phyloP scores from a whole-genome alignment of 2,329 filamentous ascomycete genomes.

The Ascochyta rabiei region DNA sequence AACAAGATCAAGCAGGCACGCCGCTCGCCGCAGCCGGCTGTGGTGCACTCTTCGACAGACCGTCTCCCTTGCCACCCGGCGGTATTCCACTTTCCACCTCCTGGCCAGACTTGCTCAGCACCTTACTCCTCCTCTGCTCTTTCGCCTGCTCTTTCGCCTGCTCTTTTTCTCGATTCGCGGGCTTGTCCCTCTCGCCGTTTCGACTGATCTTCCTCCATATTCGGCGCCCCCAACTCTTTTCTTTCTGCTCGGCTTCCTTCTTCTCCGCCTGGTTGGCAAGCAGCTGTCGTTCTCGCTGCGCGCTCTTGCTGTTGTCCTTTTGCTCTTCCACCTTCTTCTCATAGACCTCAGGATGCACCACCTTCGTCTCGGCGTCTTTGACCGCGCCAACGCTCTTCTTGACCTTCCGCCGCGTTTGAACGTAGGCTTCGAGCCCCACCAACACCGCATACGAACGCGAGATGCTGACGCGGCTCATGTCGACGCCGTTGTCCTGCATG shows the following conservation, averaged over 20 bases:
- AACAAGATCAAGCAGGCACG: constrained; percentile 2
- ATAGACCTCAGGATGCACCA: constrained; percentile 66
- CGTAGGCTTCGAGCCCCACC: constrained; percentile 80
- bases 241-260: constrained; percentile 52
- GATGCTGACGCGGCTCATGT: constrained; percentile 79
- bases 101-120: constrained; percentile 40
- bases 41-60: constrained; percentile 8
- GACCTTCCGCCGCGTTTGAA: constrained; percentile 69
- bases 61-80: constrained; percentile 39
- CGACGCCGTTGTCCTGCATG: constrained; percentile 74
- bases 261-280: constrained; percentile 50
- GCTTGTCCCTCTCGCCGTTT: constrained; percentile 23
- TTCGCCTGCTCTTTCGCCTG: constrained; percentile 29
- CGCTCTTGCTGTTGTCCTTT: constrained; percentile 64
- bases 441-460: constrained; percentile 83
- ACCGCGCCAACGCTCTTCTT: constrained; percentile 61
- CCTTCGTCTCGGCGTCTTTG: constrained; percentile 62
- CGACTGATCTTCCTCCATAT: constrained; percentile 37
- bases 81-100: constrained; percentile 47
- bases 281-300: constrained; percentile 65
- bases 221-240: constrained; percentile 39
- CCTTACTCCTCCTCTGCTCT: constrained; percentile 33
- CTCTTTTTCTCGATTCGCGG: constrained; percentile 24
- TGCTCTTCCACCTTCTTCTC: constrained; percentile 53
- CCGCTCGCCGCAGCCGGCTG: not conserved